Percentiles rank a stretch among this genome's conserved stretches.
Conservation (phyloP, 2,329 filamentous ascomycete genomes). For the Colletotrichum sp. region DNA sequence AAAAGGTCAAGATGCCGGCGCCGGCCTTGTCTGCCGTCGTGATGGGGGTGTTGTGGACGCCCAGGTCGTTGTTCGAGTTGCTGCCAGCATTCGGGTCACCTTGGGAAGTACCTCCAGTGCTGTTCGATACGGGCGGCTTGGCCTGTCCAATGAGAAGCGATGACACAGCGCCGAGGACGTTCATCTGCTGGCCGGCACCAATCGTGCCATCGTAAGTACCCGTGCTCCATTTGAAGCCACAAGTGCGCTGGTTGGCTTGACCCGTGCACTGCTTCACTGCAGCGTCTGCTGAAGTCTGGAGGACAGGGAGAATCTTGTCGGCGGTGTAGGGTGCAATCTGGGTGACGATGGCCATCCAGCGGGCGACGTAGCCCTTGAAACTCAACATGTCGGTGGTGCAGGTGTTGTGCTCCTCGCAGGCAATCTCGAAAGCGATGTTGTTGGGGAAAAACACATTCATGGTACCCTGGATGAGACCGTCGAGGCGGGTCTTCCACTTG, state of each 20-base stretch:
- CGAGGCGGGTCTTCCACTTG: conserved; percentile 57
- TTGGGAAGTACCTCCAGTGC: conserved; percentile 54
- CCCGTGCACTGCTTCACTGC: conserved; percentile 61
- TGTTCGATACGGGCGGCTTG: conserved; percentile 47
- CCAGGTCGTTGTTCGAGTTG: conserved; percentile 37
- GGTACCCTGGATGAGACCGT: conserved; percentile 41
- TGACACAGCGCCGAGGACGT: conserved; percentile 59
- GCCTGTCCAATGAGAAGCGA: conserved; percentile 51
- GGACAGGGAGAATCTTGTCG: conserved; percentile 53
- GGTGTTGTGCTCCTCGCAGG: conserved; percentile 59
- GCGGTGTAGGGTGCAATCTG: conserved; percentile 60
- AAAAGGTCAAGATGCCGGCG: conserved; percentile 50
- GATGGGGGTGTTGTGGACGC: conserved; percentile 35
- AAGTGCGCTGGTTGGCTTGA: conserved; percentile 51
- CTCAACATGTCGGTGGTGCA: conserved; percentile 69
- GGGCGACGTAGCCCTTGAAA: conserved; percentile 66
- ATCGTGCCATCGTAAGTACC: conserved; percentile 57
- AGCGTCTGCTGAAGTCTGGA: conserved; percentile 56
- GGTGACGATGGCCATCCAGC: conserved; percentile 59
- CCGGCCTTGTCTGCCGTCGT: conserved; percentile 51
- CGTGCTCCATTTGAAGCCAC: conserved; percentile 60
- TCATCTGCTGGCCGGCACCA: conserved; percentile 66
- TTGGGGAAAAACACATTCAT: conserved; percentile 57
- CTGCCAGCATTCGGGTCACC: conserved; percentile 48
- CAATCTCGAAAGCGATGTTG: conserved; percentile 63